Conservation (phyloP, 2,329 filamentous ascomycete species). For the Pyricularia pennisetigena region DNA sequence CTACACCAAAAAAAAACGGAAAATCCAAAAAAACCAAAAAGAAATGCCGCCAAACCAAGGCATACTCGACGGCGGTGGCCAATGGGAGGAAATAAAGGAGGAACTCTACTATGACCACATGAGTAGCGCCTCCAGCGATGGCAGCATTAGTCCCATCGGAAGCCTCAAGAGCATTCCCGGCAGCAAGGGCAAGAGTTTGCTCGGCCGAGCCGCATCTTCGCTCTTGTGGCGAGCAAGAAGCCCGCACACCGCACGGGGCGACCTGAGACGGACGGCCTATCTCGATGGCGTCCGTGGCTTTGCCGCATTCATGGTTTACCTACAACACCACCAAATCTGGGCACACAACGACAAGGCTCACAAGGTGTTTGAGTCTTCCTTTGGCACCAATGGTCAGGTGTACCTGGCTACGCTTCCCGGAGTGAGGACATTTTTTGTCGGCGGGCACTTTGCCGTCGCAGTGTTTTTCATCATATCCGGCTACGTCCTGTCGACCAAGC, state of each 20-base stretch:
- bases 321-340: conserved; percentile 51
- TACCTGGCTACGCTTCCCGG: conserved; percentile 43
- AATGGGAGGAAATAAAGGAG: conserved; percentile 21
- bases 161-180: neutral
- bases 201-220: conserved; percentile 1
- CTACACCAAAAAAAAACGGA: neutral
- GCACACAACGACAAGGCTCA: conserved; percentile 32
- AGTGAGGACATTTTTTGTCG: conserved; percentile 49
- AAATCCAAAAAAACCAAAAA: neutral
- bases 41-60: conserved; percentile 22
- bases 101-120: conserved; percentile 2
- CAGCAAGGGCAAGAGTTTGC: neutral
- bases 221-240: neutral
- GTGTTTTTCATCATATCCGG: conserved; percentile 40
- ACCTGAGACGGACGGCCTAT: conserved; percentile 43
- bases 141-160: neutral
- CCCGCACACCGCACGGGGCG: neutral
- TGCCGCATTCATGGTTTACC: conserved; percentile 56
- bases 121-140: neutral
- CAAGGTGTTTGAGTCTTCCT: conserved; percentile 40
- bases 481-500: conserved; percentile 43
- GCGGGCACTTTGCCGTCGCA: conserved; percentile 50
- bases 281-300: conserved; percentile 59
- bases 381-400: conserved; percentile 36
- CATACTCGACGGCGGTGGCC: conserved; percentile 16